Conservation (phyloP, 2,329 filamentous ascomycete genomes). For the Aspergillus vadensis region DNA sequence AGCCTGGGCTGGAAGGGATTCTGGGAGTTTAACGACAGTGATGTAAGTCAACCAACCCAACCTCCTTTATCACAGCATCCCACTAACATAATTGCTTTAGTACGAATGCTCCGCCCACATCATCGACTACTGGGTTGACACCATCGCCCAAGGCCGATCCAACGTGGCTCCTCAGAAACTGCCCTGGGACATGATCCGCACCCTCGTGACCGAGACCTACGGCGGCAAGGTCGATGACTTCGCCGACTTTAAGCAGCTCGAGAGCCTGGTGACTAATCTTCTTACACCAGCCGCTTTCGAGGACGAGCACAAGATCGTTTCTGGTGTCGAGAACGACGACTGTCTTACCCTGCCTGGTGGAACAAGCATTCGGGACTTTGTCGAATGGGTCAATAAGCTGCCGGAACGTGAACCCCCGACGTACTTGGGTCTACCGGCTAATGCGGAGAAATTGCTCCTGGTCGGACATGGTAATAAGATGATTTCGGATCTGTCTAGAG, state of each 20-base stretch:
- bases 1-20: slow-evolving; percentile 96
- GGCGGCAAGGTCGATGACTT: slow-evolving; percentile 96
- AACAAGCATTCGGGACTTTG: slow-evolving; percentile 82
- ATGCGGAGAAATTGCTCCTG: slow-evolving; percentile 92
- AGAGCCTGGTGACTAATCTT: slow-evolving; percentile 71
- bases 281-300: slow-evolving; percentile 90
- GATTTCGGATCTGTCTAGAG: slow-evolving; percentile 79
- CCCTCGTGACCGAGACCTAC: slow-evolving; percentile 89
- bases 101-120: slow-evolving; percentile 98
- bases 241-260: slow-evolving; percentile 74
- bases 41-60: slow-evolving; percentile 66
- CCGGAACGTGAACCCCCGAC: slow-evolving; percentile 96
- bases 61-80: background rate
- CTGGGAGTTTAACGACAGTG: slow-evolving; percentile 99
- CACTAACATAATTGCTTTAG: slow-evolving; percentile 48
- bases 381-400: slow-evolving; percentile 84
- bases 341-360: slow-evolving; percentile 74
- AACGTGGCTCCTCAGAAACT: slow-evolving; percentile 94
- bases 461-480: slow-evolving; percentile 84
- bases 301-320: slow-evolving; percentile 84
- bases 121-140: slow-evolving; percentile 91
- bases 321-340: slow-evolving; percentile 60
- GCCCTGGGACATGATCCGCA: slow-evolving; percentile 94
- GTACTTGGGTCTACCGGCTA: slow-evolving; percentile 88
- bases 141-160: slow-evolving; percentile 76